Base-by-base conservation (phyloP, 2,329 filamentous ascomycete genomes). In the Epichloe sibirici region DNA sequence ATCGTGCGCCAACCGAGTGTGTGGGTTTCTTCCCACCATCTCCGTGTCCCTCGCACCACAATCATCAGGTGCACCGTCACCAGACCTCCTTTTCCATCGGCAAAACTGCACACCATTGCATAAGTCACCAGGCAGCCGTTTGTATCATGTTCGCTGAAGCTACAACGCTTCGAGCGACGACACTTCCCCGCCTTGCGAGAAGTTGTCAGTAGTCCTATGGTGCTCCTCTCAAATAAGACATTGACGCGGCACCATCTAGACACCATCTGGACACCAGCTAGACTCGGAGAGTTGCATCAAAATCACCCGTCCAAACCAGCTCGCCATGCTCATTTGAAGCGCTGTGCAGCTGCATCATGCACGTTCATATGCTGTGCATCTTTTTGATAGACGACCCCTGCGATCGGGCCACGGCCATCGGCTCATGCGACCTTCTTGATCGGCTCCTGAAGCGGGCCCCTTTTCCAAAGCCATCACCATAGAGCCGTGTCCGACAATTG, bases 281-380 rank as follows among this genome's bases (percentile, higher is more conserved):
- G 23, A 9, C 28, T 31, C 28, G 28, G 8, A 31, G 8, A 31
- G n/a, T 42, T 3, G 3, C 15, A 42, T n/a, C 39, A 42, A 6
- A 1, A 38, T 38, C 34, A 38, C 35, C 38, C 21, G 45, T 48
- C 35, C 45, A n/a, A 25, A 23, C 5, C 21, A 21, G 23, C 15
- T 28, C 39, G 34, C 17, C 21, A 13, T 40, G 37, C 39, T 9
- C 48, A 44, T 28, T 51, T 42, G 42, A 34, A 28, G 50, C 42
- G 31, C 31, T 48, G 13, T 34, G 49, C 50, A 53, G 47, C 51
- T 48, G 50, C 55, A 48, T 39, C 31, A 54, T 56, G 53, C 55
- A 55, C 8, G 54, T 44, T 43, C 25, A 49, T 35, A 49, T 52
- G 50, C 47, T 51, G 47, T 52, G 52, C 49, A 51, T 34, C 17